Base-by-base conservation (phyloP, 78 protist genomes). In the Blattamonas nauphoetae region DNA sequence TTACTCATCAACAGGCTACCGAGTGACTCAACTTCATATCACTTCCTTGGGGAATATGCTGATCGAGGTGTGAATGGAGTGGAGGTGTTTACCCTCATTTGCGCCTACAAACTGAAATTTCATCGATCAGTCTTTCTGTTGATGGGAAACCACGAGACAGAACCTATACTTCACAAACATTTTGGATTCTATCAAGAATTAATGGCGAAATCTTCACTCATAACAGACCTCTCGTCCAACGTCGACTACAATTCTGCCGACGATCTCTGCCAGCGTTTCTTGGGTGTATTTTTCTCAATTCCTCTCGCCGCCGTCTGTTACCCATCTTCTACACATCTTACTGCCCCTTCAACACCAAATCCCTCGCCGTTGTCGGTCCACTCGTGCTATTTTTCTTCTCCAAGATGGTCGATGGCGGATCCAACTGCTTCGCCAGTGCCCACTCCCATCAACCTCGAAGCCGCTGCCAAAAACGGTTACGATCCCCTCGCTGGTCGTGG, bases 81-180 rank as follows among this genome's bases (percentile, higher is more conserved):
- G 1, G 91, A 89, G 45, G 88, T 85, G 3, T 44, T 85, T 33
- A 3, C 41, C 0, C 35, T 44, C 2, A 46, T 89, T 32, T 1
- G 84, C 21, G 41, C 85, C 0, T 85, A 64, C 45, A 89, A 89
- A 88, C n/a, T 82, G 84, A 36, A 78, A n/a, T 45, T 77, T 2
- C 91, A 87, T 1, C 1, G 33, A 1, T 84, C 82, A 33, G 81
- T 89, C 35, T 83, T 78, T 41, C 85, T 89, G 45, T 21, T 86
- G n/a, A 81, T 87, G 35, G 91, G 91, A 29, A 87, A 87, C 79
- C 89, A 87, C 86, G 89, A 87, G 80, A 21, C 88, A 33, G 1
- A 55, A 21, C 71, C 4, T n/a, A 6, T 42, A 2, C 1, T 55
- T 5, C 41, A 42, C 1, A 29, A 45, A 1, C 34, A 79, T 4